phyloP scores from a whole-genome alignment of 192 early-diverging fungal genomes.

The Phycomyces blakesleeanus region DNA sequence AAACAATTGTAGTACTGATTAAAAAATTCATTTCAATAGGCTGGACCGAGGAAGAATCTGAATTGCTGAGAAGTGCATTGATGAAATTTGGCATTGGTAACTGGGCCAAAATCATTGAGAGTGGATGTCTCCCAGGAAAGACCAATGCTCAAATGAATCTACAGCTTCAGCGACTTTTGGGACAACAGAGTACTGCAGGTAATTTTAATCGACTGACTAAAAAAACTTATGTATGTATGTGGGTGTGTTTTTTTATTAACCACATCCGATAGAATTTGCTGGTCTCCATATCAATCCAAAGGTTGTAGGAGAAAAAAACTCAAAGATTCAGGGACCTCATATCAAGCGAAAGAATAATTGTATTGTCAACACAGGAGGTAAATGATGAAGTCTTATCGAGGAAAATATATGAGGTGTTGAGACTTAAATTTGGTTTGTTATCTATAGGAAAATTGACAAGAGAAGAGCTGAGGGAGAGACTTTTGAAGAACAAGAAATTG shows the following conservation, averaged over 20 bases:
- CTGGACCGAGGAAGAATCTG: slow-evolving; percentile 84
- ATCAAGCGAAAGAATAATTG: slow-evolving; percentile 92
- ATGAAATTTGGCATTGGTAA: slow-evolving; percentile 92
- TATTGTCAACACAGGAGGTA: slow-evolving; percentile 88
- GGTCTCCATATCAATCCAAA: slow-evolving; percentile 87
- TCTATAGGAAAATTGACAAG: slow-evolving; percentile 37
- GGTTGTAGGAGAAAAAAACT: slow-evolving; percentile 84
- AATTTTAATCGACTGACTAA: slow-evolving; percentile 10
- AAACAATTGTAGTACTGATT: neutral
- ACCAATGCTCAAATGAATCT: slow-evolving; percentile 98
- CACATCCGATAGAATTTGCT: slow-evolving; percentile 66
- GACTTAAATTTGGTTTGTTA: neutral
- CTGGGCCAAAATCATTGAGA: slow-evolving; percentile 94
- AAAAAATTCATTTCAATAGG: slow-evolving; percentile 40
- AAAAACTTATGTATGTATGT: neutral
- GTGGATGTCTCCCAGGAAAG: slow-evolving; percentile 85
- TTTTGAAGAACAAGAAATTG: slow-evolving; percentile 43
- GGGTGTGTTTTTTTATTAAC: neutral
- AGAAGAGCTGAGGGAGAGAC: slow-evolving; percentile 68
- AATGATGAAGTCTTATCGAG: neutral
- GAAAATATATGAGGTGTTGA: too few species aligned
- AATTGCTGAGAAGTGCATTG: slow-evolving; percentile 76
- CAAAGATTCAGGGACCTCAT: slow-evolving; percentile 72
- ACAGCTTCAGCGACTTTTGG: slow-evolving; percentile 90
- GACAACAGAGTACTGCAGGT: slow-evolving; percentile 93